These are phyloP conservation scores for Petunia axillaris DNA, from an alignment of 257 asterid genomes.

Conservation along the genomic window DNA sequence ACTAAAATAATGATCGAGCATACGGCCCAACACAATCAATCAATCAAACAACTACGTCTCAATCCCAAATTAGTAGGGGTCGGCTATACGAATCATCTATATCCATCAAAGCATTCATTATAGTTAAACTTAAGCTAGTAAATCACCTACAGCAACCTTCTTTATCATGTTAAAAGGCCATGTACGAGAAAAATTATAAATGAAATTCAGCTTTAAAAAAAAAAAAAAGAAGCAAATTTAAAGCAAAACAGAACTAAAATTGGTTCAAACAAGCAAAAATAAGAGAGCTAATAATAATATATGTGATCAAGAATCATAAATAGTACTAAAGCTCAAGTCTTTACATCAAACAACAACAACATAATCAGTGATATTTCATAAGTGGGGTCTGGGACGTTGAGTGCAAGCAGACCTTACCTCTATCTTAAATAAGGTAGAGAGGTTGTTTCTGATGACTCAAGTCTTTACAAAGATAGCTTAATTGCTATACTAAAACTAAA, in stretches of 20 bases:
- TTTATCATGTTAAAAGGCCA: no score
- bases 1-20: not conserved
- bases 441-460: no score
- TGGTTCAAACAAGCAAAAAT: not conserved
- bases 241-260: not conserved
- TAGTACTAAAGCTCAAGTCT: not conserved
- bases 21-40: not conserved
- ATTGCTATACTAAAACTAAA: not conserved
- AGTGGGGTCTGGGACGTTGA: no score
- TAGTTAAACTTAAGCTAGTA: not conserved
- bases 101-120: not conserved
- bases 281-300: conserved; percentile 14
- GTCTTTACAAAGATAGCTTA: no score
- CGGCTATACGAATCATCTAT: not conserved
- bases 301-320: not conserved
- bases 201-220: not conserved
- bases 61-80: not conserved
- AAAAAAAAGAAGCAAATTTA: not conserved
- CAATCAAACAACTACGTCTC: not conserved
- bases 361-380: no score
- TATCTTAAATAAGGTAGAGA: no score
- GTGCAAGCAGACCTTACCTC: no score
- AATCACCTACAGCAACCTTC: no score
- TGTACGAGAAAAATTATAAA: not conserved
- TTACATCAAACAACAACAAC: not conserved